Base-by-base conservation (phyloP, 1,139 yeast species). In the Suhomyces bokatorum region DNA sequence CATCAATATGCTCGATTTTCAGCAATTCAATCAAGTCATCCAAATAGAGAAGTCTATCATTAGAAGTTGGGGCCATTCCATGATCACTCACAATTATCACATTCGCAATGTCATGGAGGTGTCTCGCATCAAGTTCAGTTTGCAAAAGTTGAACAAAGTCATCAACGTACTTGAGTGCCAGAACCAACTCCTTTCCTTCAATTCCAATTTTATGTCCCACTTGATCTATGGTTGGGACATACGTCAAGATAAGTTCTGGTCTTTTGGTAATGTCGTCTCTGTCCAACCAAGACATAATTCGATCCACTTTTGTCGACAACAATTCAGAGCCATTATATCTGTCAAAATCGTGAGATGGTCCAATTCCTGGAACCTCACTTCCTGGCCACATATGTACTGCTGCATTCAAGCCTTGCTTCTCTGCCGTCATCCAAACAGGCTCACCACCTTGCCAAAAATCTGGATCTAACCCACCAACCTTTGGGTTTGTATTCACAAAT, bases 341-440 rank as follows among this genome's bases (percentile, higher is more conserved):
- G 55, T 85, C 93, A 31, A 81, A 80, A 42, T 72, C 75, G 45
- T 69, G 53, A 4, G 85, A 60, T 29, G 66, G 71, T 6, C 74
- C 75, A 3, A 69, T 53, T 3, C 80, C 71, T 43, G 73, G 76
- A 4, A 85, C 95, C 56, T 88, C 96, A 49, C 90, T 83, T 1
- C 97, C 96, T 0, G 97, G 97, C 96, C 96, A 90, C 96, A 90
- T 89, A 62, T 90, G 96, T n/a, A 88, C 84, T 0, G 95, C 96
- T 2, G 86, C 70, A 12, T 70, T 70, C 5, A 87, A 77, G 1
- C 82, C 84, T 49, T 85, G 87, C n/a, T 63, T 62, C 22, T 70
- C 70, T 0, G 95, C 90, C 0, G 96, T 87, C 37, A 74, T 69
- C 97, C 97, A 90, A 24, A 90, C 62, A 0, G 97, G 95, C 59